A percentile compares a stretch with the other conserved stretches of the same genome.
phyloP scores from a whole-genome alignment of 148 eudicot species.

The Nepenthes gracilis region DNA sequence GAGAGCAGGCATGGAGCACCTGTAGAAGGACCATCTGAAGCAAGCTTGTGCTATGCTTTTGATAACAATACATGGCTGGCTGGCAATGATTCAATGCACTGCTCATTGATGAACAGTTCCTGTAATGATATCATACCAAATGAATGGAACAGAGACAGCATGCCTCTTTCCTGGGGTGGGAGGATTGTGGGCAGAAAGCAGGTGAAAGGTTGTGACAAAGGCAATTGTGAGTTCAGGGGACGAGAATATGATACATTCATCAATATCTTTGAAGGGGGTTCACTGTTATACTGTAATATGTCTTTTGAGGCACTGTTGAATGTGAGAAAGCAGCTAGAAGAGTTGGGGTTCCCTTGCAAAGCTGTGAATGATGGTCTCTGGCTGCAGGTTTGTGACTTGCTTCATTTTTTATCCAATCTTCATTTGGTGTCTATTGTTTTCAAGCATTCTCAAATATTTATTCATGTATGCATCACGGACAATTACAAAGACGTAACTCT shows the following conservation, averaged over 20 bases:
- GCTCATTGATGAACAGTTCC: constrained; percentile 38
- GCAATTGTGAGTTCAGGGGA: constrained; percentile 41
- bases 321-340: constrained; percentile 97
- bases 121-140: constrained; percentile 42
- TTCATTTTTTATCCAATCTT: background rate
- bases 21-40: constrained; percentile 91
- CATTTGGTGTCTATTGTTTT: background rate
- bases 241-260: constrained; percentile 86
- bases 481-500: too few relatives aligned
- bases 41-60: constrained; percentile 68
- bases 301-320: constrained; percentile 90
- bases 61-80: constrained; percentile 61
- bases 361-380: constrained; percentile 95
- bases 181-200: constrained; percentile 78
- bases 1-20: constrained; percentile 33
- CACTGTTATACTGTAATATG: constrained; percentile 88
- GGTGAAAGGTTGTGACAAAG: constrained; percentile 39
- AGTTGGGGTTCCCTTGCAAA: constrained; percentile 93
- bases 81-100: constrained; percentile 42
- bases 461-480: too few relatives aligned
- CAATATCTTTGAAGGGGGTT: constrained; percentile 91
- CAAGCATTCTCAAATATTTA: too few relatives aligned
- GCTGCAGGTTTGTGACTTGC: constrained; percentile 67
- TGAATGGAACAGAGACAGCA: constrained; percentile 62
- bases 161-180: constrained; percentile 83